A percentile compares a stretch with the other conserved stretches of the same genome.
These are phyloP conservation scores for Potentilla sterilis DNA, from an alignment of 306 rosid species.

Conservation along the genomic window DNA sequence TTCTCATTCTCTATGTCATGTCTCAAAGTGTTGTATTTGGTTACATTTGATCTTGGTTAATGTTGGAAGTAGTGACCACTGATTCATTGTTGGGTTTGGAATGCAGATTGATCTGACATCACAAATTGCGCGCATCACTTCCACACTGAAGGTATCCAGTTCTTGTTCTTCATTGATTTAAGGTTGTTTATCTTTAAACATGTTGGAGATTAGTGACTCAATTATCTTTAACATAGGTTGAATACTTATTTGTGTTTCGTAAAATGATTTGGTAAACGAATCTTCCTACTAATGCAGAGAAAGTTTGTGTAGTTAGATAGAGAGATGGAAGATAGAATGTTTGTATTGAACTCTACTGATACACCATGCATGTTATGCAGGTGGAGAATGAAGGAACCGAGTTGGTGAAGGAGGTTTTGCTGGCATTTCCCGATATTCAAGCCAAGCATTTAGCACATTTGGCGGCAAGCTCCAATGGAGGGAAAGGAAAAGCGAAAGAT, in stretches of 20 bases:
- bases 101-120: slow-evolving; percentile 90
- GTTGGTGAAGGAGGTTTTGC: slow-evolving; percentile 51
- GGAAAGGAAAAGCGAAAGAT: slow-evolving; percentile 69
- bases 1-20: not conserved
- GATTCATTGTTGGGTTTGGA: not conserved
- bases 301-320: not conserved
- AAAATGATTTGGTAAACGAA: not conserved
- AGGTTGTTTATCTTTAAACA: not conserved
- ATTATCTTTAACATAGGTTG: not conserved
- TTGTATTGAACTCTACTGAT: not conserved
- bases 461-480: slow-evolving; percentile 46
- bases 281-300: not conserved
- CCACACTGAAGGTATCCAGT: slow-evolving; percentile 69
- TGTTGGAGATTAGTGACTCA: not conserved
- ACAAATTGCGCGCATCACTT: slow-evolving; percentile 71
- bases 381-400: slow-evolving; percentile 72
- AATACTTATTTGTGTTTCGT: not conserved
- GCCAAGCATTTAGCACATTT: slow-evolving; percentile 65
- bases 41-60: not conserved
- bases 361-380: slow-evolving; percentile 30
- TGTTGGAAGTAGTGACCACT: not conserved
- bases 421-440: slow-evolving; percentile 68
- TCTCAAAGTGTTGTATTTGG: not conserved
- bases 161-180: slow-evolving; percentile 1
- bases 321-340: not conserved